Conservation (phyloP, 1,284 basidiomycete species). For the Cryptococcus jaspeensis region DNA sequence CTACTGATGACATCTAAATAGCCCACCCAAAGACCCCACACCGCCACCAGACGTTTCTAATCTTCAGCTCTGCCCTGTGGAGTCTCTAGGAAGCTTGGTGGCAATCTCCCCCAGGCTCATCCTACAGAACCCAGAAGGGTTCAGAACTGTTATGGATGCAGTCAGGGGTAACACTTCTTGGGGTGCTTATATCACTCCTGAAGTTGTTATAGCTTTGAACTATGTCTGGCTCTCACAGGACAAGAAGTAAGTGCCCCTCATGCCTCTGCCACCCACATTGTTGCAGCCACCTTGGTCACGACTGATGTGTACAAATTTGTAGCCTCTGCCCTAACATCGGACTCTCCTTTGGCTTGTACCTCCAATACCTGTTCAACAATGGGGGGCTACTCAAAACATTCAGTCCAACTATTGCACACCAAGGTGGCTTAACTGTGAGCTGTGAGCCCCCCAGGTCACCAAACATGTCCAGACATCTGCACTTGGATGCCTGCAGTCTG, state of each 20-base stretch:
- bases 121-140: conserved; percentile 23
- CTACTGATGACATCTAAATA: not conserved
- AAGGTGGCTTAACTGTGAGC: conserved; percentile 29
- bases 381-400: conserved; percentile 21
- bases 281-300: not conserved
- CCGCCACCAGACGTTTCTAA: too few species aligned
- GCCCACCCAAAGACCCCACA: too few species aligned
- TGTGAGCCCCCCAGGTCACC: conserved; percentile 23
- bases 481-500: conserved; percentile 10
- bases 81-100: conserved; percentile 30
- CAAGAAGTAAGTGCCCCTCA: conserved; percentile 10
- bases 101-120: conserved; percentile 40
- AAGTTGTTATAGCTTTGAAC: conserved; percentile 28
- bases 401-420: conserved; percentile 15
- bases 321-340: conserved; percentile 32
- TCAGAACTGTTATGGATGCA: conserved; percentile 27
- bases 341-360: conserved; percentile 21
- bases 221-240: conserved; percentile 14
- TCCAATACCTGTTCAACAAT: conserved; percentile 27
- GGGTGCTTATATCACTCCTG: conserved; percentile 38
- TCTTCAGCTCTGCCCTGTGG: not conserved
- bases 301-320: not conserved
- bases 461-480: conserved; percentile 2
- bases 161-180: conserved; percentile 24
- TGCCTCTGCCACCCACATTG: not conserved